Evolutionary conservation across 148 eudicot species (phyloP).

Genomic region (Fagopyrum tataricum): DNA sequence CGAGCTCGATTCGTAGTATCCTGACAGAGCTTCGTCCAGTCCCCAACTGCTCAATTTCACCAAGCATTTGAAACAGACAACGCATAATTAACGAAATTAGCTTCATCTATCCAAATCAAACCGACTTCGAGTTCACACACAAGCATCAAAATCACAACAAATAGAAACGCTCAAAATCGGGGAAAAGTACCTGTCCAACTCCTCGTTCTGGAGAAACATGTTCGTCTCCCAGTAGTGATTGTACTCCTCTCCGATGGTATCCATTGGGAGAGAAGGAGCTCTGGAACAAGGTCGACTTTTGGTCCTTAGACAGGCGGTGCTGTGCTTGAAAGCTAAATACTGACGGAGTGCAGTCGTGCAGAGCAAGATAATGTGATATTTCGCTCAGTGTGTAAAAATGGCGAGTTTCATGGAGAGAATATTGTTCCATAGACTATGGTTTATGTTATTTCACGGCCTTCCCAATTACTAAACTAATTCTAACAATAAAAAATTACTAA

Average conservation of each 20-base stretch:
- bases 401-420: too few species aligned
- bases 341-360: too few species aligned
- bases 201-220: constrained; percentile 10
- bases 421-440: too few species aligned
- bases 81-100: not conserved
- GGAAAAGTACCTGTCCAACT: not conserved
- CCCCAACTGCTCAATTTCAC: not conserved
- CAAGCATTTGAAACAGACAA: too few species aligned
- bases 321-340: too few species aligned
- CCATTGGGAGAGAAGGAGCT: not conserved
- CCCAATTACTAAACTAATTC: too few species aligned
- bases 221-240: constrained; percentile 9
- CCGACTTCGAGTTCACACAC: not conserved
- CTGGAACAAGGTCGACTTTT: too few species aligned
- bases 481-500: too few species aligned
- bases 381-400: too few species aligned
- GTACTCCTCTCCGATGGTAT: not conserved
- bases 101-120: not conserved
- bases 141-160: not conserved
- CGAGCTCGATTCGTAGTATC: constrained; percentile 10
- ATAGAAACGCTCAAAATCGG: not conserved
- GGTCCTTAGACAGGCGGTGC: too few species aligned
- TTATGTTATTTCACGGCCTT: too few species aligned
- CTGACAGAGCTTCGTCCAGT: constrained; percentile 5
- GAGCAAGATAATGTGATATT: too few species aligned